Conservation (phyloP, 441 rosid genomes). For the Bocquillonia castaneifolia region DNA sequence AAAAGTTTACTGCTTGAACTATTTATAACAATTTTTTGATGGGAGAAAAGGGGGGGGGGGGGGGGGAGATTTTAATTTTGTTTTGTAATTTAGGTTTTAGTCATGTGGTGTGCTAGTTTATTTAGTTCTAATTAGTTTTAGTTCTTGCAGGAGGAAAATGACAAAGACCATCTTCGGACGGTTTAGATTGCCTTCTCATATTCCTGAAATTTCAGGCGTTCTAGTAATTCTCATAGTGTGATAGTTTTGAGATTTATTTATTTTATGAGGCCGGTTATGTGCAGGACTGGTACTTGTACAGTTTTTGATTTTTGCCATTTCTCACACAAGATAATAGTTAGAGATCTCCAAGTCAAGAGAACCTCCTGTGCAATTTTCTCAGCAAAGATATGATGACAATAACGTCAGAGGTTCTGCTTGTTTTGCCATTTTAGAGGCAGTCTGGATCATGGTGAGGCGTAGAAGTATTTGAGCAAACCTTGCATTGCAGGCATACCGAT, state of each 20-base stretch:
- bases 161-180: conserved; percentile 19
- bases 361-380: too few relatives aligned
- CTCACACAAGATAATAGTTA: too few relatives aligned
- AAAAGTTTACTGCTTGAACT: not conserved
- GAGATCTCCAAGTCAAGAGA: too few relatives aligned
- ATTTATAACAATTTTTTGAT: not conserved
- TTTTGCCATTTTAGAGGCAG: too few relatives aligned
- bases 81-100: too few relatives aligned
- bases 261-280: conserved; percentile 18
- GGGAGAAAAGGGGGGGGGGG: not conserved
- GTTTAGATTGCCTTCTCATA: too few relatives aligned
- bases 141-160: conserved; percentile 42
- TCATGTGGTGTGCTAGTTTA: not conserved
- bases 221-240: not conserved
- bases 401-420: too few relatives aligned
- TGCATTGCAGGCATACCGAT: too few relatives aligned
- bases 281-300: conserved; percentile 28
- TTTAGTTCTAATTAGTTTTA: conserved; percentile 14
- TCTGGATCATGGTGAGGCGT: too few relatives aligned
- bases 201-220: conserved; percentile 2
- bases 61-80: not conserved
- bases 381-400: too few relatives aligned
- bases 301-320: conserved; percentile 14
- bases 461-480: too few relatives aligned
- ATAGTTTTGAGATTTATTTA: conserved; percentile 21